Evolutionary conservation across 164 flowering plant species (phyloP).

Genomic region (Stephania cephalantha): DNA sequence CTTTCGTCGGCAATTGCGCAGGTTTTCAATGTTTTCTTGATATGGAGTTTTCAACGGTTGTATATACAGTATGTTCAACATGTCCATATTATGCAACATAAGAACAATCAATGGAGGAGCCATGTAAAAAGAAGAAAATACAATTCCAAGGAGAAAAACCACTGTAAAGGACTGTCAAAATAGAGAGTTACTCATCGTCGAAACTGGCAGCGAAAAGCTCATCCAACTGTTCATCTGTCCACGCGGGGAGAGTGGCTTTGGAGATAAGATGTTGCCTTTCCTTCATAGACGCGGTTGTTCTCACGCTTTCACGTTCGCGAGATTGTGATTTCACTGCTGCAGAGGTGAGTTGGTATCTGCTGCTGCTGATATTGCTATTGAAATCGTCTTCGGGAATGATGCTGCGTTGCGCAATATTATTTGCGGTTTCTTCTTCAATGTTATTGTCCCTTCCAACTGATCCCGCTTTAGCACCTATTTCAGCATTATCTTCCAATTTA

Average conservation of each 20-base stretch:
- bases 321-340: slow-evolving; percentile 10
- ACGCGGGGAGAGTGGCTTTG: slow-evolving; percentile 36
- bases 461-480: neutral
- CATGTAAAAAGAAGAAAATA: neutral
- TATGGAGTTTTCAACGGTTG: neutral
- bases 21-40: too few species aligned
- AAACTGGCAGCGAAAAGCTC: slow-evolving; percentile 45
- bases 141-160: neutral
- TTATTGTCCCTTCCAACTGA: slow-evolving; percentile 3
- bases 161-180: neutral
- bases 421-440: slow-evolving; percentile 7
- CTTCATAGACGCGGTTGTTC: slow-evolving; percentile 10
- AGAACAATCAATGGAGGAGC: neutral
- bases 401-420: neutral
- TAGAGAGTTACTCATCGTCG: slow-evolving; percentile 18
- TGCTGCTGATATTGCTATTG: slow-evolving; percentile 2
- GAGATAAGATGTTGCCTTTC: slow-evolving; percentile 21
- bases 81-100: neutral
- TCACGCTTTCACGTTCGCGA: slow-evolving; percentile 13
- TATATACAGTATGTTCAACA: neutral
- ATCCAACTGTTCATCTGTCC: slow-evolving; percentile 78
- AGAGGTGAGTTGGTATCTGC: neutral
- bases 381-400: slow-evolving; percentile 4
- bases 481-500: slow-evolving; percentile 1
- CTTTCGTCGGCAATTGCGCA: too few species aligned